Percentiles rank a stretch among this genome's conserved stretches.
phyloP scores from a whole-genome alignment of 805 yeast genomes.

The Naumovozyma castellii region DNA sequence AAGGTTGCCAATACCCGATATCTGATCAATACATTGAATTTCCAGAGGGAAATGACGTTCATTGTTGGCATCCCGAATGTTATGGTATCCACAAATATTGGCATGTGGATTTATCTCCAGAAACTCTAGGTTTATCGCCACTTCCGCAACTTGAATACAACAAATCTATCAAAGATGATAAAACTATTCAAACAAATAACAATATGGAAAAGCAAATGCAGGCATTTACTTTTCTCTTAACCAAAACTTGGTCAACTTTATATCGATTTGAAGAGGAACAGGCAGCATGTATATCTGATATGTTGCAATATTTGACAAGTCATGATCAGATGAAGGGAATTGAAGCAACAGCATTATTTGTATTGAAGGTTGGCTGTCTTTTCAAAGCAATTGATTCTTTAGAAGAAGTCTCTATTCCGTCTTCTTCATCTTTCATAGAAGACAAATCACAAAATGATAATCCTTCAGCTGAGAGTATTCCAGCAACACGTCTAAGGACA shows the following conservation, averaged over 20 bases:
- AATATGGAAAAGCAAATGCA: constrained; percentile 51
- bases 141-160: constrained; percentile 23
- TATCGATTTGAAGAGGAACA: constrained; percentile 86
- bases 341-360: constrained; percentile 58
- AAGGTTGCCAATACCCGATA: constrained; percentile 86
- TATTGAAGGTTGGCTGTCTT: constrained; percentile 63
- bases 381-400: constrained; percentile 65
- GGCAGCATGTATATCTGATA: constrained; percentile 81
- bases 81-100: constrained; percentile 95
- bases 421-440: too few species aligned
- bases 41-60: constrained; percentile 79
- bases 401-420: too few species aligned
- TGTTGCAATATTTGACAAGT: constrained; percentile 76
- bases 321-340: constrained; percentile 63
- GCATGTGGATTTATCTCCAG: constrained; percentile 73
- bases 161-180: constrained; percentile 11
- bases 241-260: constrained; percentile 73
- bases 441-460: too few species aligned
- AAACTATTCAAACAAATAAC: constrained; percentile 33
- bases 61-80: constrained; percentile 99
- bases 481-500: neutral
- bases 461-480: neutral
- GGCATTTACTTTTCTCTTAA: constrained; percentile 49
- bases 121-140: constrained; percentile 40
- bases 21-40: constrained; percentile 91